Base-by-base conservation (phyloP, 495 filamentous ascomycete genomes). In the Penicillium ochrochloron region DNA sequence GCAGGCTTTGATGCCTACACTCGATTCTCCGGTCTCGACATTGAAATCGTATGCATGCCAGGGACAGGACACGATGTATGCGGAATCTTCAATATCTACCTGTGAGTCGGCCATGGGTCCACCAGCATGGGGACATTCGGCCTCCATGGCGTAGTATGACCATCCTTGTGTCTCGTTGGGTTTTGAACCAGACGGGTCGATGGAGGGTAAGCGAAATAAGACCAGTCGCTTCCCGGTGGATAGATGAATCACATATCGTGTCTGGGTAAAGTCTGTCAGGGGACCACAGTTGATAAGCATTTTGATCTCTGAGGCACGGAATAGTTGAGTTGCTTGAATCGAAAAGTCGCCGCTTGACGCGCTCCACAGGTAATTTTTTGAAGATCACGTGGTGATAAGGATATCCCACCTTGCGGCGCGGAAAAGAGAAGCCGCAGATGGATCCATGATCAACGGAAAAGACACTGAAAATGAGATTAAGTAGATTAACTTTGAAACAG, bases 11-110 rank as follows among this genome's bases (percentile, higher is more conserved):
- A 85, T 78, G 8, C 82, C 82, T 3, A 82, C 79, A 61, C 82
- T 85, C 11, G 82, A 85, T 69, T 83, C 82, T 57, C 82, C 82
- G 1, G 82, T 85, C 69, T 85, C 81, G 64, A 85, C 79, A 62
- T 85, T 85, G 66, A 85, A 85, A 63, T 85, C 82, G 71, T 85
- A 85, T 5, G 82, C 82, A 66, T 85, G 82, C 82, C 82, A 85
- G 21, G 82, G 82, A 59, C 82, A 85, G 0, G 82, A 84, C n/a
- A 76, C 82, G 55, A 85, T 71, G 60, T 85, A 85, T 0, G 79
- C 80, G 0, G 82, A 84, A 60, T 85, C 82, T 48, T 85, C 82
- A 64, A 85, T 85, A 59, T 85, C 82, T 37, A 85, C 73, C 21
- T 73, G 71, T 0, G 81, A 81, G 57, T 83, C 82, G 46, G 76